A percentile compares a stretch with the other conserved stretches of the same genome.
phyloP scores from a whole-genome alignment of 1,139 yeast species.

The Martiniozyma asiatica region DNA sequence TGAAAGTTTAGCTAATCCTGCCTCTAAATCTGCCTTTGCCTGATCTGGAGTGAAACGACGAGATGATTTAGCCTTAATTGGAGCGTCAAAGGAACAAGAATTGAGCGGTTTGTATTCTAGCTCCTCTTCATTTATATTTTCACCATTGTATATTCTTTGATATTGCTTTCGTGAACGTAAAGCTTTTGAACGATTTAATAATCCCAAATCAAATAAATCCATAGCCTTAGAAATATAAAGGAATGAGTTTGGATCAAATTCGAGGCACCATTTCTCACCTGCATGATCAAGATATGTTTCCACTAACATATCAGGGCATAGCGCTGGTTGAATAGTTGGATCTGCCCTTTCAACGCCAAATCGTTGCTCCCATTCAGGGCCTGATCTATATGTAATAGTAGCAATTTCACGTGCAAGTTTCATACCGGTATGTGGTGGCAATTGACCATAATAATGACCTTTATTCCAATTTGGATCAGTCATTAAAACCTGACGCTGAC shows the following conservation, averaged over 20 bases:
- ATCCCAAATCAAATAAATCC: constrained; percentile 85
- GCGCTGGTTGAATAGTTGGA: constrained; percentile 66
- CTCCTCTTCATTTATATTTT: constrained; percentile 15
- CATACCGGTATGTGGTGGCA: constrained; percentile 94
- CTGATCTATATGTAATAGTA: constrained; percentile 86
- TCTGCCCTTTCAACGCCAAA: constrained; percentile 85
- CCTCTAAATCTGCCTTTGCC: constrained; percentile 44
- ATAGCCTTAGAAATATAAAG: constrained; percentile 83
- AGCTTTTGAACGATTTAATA: constrained; percentile 33
- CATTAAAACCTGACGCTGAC: constrained; percentile 89
- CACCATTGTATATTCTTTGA: constrained; percentile 22
- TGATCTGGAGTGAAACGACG: constrained; percentile 36
- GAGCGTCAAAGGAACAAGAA: constrained; percentile 30
- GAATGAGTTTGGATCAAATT: constrained; percentile 84
- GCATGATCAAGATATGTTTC: constrained; percentile 92
- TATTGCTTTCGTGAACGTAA: constrained; percentile 28
- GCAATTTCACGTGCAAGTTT: constrained; percentile 88
- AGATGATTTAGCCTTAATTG: constrained; percentile 39
- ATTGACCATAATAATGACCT: constrained; percentile 61
- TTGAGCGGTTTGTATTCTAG: constrained; percentile 19
- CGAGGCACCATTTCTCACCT: constrained; percentile 85
- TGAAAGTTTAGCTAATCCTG: constrained; percentile 54
- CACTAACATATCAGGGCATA: constrained; percentile 85
- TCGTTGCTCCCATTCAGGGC: constrained; percentile 94
- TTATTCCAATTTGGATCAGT: constrained; percentile 92